A percentile compares a stretch with the other conserved stretches of the same genome.
Conservation (phyloP, 306 rosid genomes). For the Nissolia schottii region DNA sequence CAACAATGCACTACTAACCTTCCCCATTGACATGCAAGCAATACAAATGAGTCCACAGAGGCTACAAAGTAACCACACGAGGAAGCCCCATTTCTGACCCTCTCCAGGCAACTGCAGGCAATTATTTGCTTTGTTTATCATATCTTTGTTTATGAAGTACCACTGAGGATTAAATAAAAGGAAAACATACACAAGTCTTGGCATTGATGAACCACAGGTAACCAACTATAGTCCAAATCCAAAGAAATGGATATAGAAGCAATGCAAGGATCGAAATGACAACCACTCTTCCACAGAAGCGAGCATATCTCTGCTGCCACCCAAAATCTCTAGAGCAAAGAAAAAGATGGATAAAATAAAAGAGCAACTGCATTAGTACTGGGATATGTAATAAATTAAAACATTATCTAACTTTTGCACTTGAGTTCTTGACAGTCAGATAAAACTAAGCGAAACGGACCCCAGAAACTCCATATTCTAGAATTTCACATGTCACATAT, state of each 20-base stretch:
- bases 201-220: constrained; percentile 64
- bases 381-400: not conserved
- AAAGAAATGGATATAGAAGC: constrained; percentile 77
- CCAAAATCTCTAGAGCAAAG: constrained; percentile 67
- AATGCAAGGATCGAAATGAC: constrained; percentile 61
- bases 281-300: constrained; percentile 75
- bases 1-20: constrained; percentile 47
- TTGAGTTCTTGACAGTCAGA: not conserved
- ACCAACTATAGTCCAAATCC: constrained; percentile 85
- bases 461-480: not conserved
- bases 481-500: not conserved
- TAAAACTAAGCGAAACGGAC: not conserved
- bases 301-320: constrained; percentile 77
- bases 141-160: constrained; percentile 6
- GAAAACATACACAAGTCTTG: constrained; percentile 55
- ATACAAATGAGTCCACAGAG: constrained; percentile 68
- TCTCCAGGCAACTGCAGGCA: constrained; percentile 62
- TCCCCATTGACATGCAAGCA: constrained; percentile 61
- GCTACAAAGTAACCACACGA: constrained; percentile 87
- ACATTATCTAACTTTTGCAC: not conserved
- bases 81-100: constrained; percentile 88
- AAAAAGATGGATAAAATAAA: constrained; percentile 1
- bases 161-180: not conserved
- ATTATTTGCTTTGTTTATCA: constrained; percentile 21
- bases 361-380: not conserved